A percentile compares a stretch with the other conserved stretches of the same genome.
These are phyloP conservation scores for Urochloa ruziziensis DNA, from an alignment of 176 grass and related monocot species.

Conservation along the genomic window DNA sequence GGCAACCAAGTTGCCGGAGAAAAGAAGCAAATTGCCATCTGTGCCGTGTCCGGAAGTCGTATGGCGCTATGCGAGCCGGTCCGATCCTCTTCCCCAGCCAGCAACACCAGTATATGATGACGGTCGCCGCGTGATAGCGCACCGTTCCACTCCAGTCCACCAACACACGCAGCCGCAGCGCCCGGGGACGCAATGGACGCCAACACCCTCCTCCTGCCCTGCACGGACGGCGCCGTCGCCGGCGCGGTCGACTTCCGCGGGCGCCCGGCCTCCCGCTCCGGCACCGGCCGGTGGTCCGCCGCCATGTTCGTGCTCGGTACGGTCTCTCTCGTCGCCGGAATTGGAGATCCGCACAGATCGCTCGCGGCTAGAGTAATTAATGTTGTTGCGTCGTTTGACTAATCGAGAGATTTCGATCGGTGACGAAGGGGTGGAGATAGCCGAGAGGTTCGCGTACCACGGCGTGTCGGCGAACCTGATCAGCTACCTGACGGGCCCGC, in stretches of 20 bases:
- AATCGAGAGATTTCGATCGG: background rate
- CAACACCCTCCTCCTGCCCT: conserved; percentile 34
- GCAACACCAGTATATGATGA: background rate
- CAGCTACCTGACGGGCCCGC: conserved; percentile 63
- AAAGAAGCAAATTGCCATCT: background rate
- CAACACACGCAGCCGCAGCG: background rate
- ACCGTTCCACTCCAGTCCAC: background rate
- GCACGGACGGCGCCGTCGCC: conserved; percentile 27
- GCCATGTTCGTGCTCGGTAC: conserved; percentile 70
- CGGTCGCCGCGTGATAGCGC: background rate
- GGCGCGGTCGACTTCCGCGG: conserved; percentile 53
- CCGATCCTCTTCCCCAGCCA: background rate
- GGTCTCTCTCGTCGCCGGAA: background rate
- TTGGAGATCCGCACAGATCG: background rate
- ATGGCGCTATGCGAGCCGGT: conserved; percentile 9
- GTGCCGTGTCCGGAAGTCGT: background rate
- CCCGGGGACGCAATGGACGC: background rate
- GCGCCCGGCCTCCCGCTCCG: conserved; percentile 36
- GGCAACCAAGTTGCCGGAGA: background rate
- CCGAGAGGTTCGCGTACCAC: conserved; percentile 66
- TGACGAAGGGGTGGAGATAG: conserved; percentile 56
- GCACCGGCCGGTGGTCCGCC: conserved; percentile 63
- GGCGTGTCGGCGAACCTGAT: conserved; percentile 69
- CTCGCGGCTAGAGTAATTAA: no score
- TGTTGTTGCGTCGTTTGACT: background rate